phyloP scores from a whole-genome alignment of 129 eudicot species.

The Flaveria ramosissima region DNA sequence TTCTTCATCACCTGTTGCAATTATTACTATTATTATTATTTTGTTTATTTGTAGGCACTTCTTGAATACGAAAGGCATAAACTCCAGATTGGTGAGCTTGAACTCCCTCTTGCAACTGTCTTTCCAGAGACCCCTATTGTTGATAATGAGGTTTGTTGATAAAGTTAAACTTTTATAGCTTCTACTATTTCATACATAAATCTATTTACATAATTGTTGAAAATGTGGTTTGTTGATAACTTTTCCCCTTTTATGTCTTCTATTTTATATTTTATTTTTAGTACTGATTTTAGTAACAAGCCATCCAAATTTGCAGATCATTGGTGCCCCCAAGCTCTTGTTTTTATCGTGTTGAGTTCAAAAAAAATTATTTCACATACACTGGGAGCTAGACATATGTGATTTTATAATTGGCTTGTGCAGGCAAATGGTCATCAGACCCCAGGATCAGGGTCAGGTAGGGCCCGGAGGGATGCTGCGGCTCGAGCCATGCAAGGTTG shows the following conservation, averaged over 20 bases:
- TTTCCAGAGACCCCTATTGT: constrained; percentile 55
- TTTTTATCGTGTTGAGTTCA: neutral
- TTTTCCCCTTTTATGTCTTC: neutral
- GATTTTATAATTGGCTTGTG: constrained; percentile 24
- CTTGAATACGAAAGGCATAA: constrained; percentile 85
- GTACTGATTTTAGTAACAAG: too few species aligned
- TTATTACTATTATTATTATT: neutral
- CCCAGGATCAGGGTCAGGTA: constrained; percentile 83
- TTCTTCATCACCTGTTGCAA: neutral
- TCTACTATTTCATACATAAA: neutral
- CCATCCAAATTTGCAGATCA: neutral
- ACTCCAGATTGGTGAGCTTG: constrained; percentile 68
- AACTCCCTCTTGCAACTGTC: constrained; percentile 54
- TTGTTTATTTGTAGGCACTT: constrained; percentile 64
- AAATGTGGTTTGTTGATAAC: constrained; percentile 49
- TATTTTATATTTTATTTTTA: neutral
- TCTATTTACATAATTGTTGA: constrained; percentile 36
- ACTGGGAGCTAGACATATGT: neutral
- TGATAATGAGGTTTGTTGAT: constrained; percentile 61
- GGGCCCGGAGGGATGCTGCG: constrained; percentile 94
- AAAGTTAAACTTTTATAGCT: neutral
- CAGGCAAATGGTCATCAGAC: constrained; percentile 68
- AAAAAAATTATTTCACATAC: neutral
- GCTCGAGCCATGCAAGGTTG: constrained; percentile 99
- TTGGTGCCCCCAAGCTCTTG: neutral